A percentile compares a stretch with the other conserved stretches of the same genome.
phyloP scores from a whole-genome alignment of 306 rosid genomes.

The Heteromeles arbutifolia region DNA sequence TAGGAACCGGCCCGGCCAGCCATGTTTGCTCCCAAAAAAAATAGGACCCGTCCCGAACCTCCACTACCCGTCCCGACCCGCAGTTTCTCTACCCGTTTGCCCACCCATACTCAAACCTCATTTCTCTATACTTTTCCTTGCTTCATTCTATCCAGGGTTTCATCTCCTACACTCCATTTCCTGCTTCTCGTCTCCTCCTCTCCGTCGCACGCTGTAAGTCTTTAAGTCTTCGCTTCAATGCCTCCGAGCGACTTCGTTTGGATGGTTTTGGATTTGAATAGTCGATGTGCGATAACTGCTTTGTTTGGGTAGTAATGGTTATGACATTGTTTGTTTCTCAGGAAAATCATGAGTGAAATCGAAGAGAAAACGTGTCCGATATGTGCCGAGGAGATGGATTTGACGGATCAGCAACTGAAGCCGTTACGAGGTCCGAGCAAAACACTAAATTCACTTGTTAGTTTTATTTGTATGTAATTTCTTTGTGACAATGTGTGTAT shows the following conservation, averaged over 20 bases:
- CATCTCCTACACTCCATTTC: background rate
- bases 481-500: background rate
- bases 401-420: slow-evolving; percentile 95
- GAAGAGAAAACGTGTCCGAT: slow-evolving; percentile 95
- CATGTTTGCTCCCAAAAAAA: too few relatives aligned
- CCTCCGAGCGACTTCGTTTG: background rate
- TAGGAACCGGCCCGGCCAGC: too few relatives aligned
- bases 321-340: background rate
- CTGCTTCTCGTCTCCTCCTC: background rate
- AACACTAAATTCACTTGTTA: background rate
- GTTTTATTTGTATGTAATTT: background rate
- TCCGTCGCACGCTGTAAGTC: slow-evolving; percentile 6
- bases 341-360: slow-evolving; percentile 80
- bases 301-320: background rate
- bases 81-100: too few relatives aligned
- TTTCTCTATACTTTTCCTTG: background rate
- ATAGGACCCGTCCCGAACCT: too few relatives aligned
- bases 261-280: background rate
- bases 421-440: slow-evolving; percentile 67
- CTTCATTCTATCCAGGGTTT: slow-evolving; percentile 1
- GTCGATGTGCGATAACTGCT: background rate
- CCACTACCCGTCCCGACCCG: too few relatives aligned
- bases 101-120: too few relatives aligned
- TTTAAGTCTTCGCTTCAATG: background rate
- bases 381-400: slow-evolving; percentile 97